Evolutionary conservation across 768 basidiomycete species (phyloP), one percentile per base, ranked within the genome.

Genomic region (Dentipellis sp.): DNA sequence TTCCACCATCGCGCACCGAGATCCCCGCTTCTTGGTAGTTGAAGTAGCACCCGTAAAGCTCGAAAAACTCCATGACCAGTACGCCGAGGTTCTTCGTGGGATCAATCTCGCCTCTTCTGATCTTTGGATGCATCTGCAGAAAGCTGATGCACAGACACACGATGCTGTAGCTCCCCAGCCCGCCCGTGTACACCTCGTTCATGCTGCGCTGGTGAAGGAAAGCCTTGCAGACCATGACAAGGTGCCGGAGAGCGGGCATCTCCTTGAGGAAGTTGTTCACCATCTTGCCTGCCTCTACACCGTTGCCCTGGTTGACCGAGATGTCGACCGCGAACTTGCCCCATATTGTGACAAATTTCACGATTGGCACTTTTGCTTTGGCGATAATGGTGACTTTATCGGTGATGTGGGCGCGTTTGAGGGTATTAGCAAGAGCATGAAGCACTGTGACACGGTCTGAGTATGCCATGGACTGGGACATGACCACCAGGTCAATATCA

Each of bases 161-260:
- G 57, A 97, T 91, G 62, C 88, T 85, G 67, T 97, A 98, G 65
- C 90, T 92, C 19, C 95, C 94, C 37, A 99, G 69, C 2, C 97
- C 97, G 8, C 97, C 95, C 0, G 87, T 89, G 68, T 86, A 97
- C n/a, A 98, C 95, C 69, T 98, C 97, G 68, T 99, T 98, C 92
- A 97, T 90, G 29, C 82, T 81, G 40, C 94, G 77, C 67, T 97
- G 92, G 61, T 77, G 80, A 54, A 98, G 76, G 69, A 97, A 98
- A 2, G 88, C 80, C 71, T 98, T 99, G 60, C 89, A 86, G 58
- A 95, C 82, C 67, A 97, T 72, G 38, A 97, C 84, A 39, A 99
- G 82, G 55, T 80, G 81, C 36, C 87, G 81, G n/a, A 94, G 72
- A 0, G 91, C 92, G 19, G 88, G 80, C 51, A 93, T 76, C 55